Evolutionary conservation across 1,139 yeast species (phyloP), one percentile per base, ranked within the genome.

Genomic region (Citeromyces siamensis): DNA sequence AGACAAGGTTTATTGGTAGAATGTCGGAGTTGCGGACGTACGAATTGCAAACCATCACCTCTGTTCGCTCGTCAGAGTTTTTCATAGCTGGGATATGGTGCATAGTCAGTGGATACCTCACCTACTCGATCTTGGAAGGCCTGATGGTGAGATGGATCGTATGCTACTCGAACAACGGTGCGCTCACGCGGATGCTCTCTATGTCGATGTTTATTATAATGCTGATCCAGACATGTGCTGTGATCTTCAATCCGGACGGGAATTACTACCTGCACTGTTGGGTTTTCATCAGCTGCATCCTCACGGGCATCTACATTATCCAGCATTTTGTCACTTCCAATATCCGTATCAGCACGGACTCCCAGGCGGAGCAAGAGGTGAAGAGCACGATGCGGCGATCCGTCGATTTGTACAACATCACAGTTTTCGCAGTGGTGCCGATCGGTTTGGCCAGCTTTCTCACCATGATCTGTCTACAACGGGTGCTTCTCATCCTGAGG

Each of bases 381-480:
- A 55, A 56, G 40, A 63, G 63, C 7, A 61, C 61, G 38, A 52
- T 66, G 22, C 67, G 71, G 33, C 59, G 88, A 38, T 82, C 86
- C 44, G 73, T 90, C 44, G 86, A 81, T 50, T 64, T 79, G 41
- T 82, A 86, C 56, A 85, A 83, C 47, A 82, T 90, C 35, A 88
- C 83, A 1, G 96, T 90, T 1, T 90, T 84, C 62, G 96, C 97
- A 1, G 97, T 90, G 37, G 95, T 90, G 5, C 98, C 98, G 0
- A 88, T 90, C 18, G 98, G 98, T 0, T 51, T 90, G 42, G 96
- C 98, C 3, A 84, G 96, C 48, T 90, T 90, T 49, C 59, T 88
- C 19, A 86, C 97, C 4, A 85, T 88, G 95, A 64, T 86, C 20
- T 93, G 88, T 0, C 59, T 88, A 36, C 59, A 86, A 21, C 62